Evolutionary conservation across 495 filamentous ascomycete genomes (phyloP), one percentile per base, ranked within the genome.

Genomic region (Lasiosphaeris hirsuta): DNA sequence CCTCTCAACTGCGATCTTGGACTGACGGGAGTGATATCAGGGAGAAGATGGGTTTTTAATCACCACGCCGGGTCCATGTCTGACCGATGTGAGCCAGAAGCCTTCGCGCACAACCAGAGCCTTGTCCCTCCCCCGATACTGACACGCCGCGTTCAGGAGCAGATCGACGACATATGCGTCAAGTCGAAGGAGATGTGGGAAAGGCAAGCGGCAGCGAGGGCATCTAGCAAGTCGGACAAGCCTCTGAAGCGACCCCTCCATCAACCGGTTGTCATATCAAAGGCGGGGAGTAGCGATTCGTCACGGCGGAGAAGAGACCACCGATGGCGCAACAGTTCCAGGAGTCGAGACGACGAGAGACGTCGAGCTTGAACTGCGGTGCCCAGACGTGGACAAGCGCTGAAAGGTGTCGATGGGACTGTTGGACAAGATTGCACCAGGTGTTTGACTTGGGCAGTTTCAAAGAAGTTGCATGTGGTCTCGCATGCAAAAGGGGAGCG

Each of bases 11-110:
- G 48, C 56, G 50, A 54, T 43, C 56, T 48, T 55, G 50, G 63
- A 30, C 68, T 76, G 60, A 72, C 72, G 41, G 54, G 47, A 60
- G 34, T 23, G 44, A 38, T 54, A 57, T 17, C 60, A 81, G 80
- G 79, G 80, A 60, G 79, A 81, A 65, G 79, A 83, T 61, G 80
- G 80, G 2, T 83, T 75, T 61, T 64, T 83, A 33, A 83, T 83
- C 66, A 75, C 75, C 18, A 81, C 80, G n/a, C 77, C 77, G 7
- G 79, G 80, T 23, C 62, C 72, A 35, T 81, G 78, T 57, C 62
- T 83, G 56, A 79, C 76, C 64, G 80, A 83, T 72, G 79, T 81
- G 69, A 78, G 78, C 60, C 54, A 52, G 36, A 41, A 49, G 11
- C 34, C 3, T 51, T 11, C n/a, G n/a, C n/a, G n/a, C n/a, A n/a